phyloP scores from a whole-genome alignment of 345 rosid genomes.

The Corchorus capsularis region DNA sequence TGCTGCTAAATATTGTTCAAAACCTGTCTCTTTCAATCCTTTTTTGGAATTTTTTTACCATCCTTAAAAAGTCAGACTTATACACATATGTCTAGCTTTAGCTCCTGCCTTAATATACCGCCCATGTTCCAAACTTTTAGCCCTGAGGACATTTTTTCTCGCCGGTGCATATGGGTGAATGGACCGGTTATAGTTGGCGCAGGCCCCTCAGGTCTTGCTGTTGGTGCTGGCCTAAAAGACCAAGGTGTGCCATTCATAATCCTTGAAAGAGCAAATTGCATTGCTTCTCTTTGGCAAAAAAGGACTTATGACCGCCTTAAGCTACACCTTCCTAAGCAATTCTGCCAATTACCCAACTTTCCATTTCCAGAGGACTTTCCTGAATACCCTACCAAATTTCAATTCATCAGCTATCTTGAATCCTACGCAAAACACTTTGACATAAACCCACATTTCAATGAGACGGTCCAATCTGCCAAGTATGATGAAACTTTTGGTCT shows the following conservation, averaged over 20 bases:
- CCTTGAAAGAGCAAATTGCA: constrained; percentile 74
- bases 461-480: constrained; percentile 70
- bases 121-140: constrained; percentile 43
- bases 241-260: constrained; percentile 80
- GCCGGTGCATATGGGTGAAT: constrained; percentile 78
- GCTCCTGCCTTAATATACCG: constrained; percentile 39
- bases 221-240: constrained; percentile 59
- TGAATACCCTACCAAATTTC: constrained; percentile 72
- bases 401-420: constrained; percentile 73
- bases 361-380: constrained; percentile 73
- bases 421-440: constrained; percentile 63
- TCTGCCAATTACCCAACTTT: constrained; percentile 64
- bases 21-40: constrained; percentile 5
- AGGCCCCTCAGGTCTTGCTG: constrained; percentile 84
- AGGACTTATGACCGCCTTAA: constrained; percentile 80
- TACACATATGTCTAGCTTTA: constrained; percentile 26
- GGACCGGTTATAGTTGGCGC: constrained; percentile 92
- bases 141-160: constrained; percentile 38
- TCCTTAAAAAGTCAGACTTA: background rate
- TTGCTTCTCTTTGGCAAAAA: constrained; percentile 89
- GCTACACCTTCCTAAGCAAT: constrained; percentile 88
- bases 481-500: constrained; percentile 64
- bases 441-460: constrained; percentile 63
- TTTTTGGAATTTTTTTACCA: background rate
- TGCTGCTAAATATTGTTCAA: constrained; percentile 7